A percentile compares a stretch with the other conserved stretches of the same genome.
Conservation (phyloP, 2,329 filamentous ascomycete species). For the Colletotrichum destructivum region DNA sequence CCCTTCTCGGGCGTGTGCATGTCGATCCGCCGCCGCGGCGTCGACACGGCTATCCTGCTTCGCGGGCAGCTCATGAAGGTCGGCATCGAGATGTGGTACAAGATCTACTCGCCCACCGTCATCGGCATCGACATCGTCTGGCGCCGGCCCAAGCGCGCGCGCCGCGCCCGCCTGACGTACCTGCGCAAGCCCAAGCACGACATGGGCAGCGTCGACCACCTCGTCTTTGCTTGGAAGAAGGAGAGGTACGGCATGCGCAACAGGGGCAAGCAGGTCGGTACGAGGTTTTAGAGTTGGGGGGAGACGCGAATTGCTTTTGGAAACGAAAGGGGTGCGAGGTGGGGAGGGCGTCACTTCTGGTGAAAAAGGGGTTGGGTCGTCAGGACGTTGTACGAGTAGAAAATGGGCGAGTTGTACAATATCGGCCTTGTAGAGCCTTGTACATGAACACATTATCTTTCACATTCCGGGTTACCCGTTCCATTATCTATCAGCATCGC, state of each 20-base stretch:
- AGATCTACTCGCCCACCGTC: constrained; percentile 92
- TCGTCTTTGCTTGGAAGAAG: constrained; percentile 73
- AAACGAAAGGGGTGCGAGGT: background rate
- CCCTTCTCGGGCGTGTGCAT: constrained; percentile 92
- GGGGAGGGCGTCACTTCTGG: background rate
- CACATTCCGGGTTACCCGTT: background rate
- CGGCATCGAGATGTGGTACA: constrained; percentile 97
- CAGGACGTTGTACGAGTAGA: constrained; percentile 31
- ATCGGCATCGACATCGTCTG: constrained; percentile 95
- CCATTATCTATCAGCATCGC: background rate
- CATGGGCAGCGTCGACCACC: constrained; percentile 85
- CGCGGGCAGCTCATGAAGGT: constrained; percentile 89
- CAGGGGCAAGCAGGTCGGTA: constrained; percentile 36
- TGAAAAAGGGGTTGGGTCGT: background rate
- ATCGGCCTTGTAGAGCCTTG: constrained; percentile 32
- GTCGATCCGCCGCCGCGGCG: constrained; percentile 87
- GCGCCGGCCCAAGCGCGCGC: constrained; percentile 85
- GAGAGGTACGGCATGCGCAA: constrained; percentile 58
- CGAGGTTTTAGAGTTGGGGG: constrained; percentile 30
- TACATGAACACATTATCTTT: constrained; percentile 25
- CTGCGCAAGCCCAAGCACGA: constrained; percentile 92
- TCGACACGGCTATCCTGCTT: constrained; percentile 90
- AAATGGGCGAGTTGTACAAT: constrained; percentile 32
- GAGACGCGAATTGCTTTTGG: background rate
- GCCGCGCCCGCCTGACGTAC: constrained; percentile 90